Conservation (phyloP, 169 alveolate genomes). For the Cryptosporidium tyzzeri region DNA sequence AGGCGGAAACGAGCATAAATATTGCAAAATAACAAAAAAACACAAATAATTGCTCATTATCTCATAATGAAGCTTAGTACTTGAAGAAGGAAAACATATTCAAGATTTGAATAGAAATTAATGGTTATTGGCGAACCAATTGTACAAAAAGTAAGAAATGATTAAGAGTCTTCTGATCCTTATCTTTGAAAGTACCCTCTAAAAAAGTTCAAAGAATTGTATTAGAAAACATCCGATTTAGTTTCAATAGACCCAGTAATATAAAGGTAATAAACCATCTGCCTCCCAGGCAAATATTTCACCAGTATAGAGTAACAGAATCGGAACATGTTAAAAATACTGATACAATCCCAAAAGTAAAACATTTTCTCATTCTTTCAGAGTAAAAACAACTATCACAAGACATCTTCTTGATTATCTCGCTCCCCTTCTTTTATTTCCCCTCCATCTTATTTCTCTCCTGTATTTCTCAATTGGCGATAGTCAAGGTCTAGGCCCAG, state of each 20-base stretch:
- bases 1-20: not conserved
- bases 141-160: not conserved
- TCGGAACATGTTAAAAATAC: not conserved
- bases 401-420: slow-evolving; percentile 3
- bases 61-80: not conserved
- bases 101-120: not conserved
- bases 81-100: not conserved
- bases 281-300: not conserved
- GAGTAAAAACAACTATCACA: not conserved
- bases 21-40: not conserved
- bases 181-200: not conserved
- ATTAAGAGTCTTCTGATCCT: not conserved
- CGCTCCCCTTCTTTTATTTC: not conserved
- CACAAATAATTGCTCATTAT: not conserved
- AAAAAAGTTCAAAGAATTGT: not conserved
- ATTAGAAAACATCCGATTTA: not conserved
- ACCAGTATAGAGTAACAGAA: not conserved
- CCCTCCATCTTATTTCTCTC: not conserved
- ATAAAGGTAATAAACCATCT: not conserved
- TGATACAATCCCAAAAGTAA: not conserved
- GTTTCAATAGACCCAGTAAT: not conserved
- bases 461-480: not conserved
- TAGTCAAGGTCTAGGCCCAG: not conserved
- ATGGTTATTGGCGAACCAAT: slow-evolving; percentile 2
- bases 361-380: not conserved